Evolutionary conservation across 805 yeast species (phyloP).

Genomic region (Lachancea quebecensis): DNA sequence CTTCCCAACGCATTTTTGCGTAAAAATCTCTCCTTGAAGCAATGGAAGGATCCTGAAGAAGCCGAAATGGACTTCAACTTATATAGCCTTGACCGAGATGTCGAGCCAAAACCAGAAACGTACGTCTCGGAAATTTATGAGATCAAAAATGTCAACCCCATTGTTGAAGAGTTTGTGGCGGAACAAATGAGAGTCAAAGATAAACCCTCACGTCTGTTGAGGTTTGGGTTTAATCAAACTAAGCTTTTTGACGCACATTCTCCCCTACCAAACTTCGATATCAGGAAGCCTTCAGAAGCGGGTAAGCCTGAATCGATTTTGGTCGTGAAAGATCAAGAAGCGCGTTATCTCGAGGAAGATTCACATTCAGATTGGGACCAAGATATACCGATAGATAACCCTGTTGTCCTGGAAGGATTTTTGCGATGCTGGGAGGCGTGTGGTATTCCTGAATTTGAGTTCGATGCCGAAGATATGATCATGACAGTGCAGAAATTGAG

Average conservation of each 20-base stretch:
- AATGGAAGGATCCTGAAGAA: too few species aligned
- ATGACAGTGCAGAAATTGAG: slow-evolving; percentile 8
- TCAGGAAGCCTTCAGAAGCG: neutral
- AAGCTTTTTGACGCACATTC: slow-evolving; percentile 3
- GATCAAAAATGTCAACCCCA: slow-evolving; percentile 3
- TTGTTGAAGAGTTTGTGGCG: slow-evolving; percentile 5
- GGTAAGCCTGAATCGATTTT: neutral
- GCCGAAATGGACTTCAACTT: too few species aligned
- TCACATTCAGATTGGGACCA: slow-evolving; percentile 5
- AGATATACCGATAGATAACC: slow-evolving; percentile 4
- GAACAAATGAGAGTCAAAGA: neutral
- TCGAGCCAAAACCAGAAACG: too few species aligned
- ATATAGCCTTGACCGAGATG: too few species aligned
- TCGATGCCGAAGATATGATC: slow-evolving; percentile 4
- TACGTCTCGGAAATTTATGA: slow-evolving; percentile 1
- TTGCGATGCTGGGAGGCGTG: slow-evolving; percentile 6
- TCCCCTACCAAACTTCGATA: neutral
- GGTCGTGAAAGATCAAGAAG: slow-evolving; percentile 3
- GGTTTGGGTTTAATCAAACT: slow-evolving; percentile 4
- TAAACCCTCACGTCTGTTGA: neutral
- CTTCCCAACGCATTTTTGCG: too few species aligned
- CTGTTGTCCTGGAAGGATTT: slow-evolving; percentile 5
- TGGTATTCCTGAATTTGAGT: slow-evolving; percentile 4
- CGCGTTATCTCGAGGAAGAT: slow-evolving; percentile 1
- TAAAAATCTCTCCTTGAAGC: too few species aligned